Base-by-base conservation (phyloP, 139 green algal species). In the Edaphochlamys debaryana region DNA sequence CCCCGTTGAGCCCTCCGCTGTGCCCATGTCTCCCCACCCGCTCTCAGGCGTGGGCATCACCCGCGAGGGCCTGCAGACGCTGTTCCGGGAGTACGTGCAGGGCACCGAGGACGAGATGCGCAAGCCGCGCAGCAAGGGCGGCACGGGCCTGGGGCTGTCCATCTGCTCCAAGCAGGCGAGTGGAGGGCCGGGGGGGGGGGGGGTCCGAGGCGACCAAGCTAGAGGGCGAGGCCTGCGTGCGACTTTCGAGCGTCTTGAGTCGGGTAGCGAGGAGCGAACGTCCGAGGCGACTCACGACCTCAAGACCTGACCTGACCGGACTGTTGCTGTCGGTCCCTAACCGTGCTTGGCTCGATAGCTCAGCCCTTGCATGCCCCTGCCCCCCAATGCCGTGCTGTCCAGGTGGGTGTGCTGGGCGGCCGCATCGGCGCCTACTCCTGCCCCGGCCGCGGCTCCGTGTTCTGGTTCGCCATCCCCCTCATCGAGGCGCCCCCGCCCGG, bases 391-490 rank as follows among this genome's bases (percentile, higher is more conserved):
- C n/a, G n/a, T n/a, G n/a, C n/a, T n/a, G n/a, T n/a, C 45, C 87
- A 91, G 87, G 94, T 96, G 38, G 88, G 76, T 6, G 94, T 95
- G 79, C 87, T 97, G 71, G 94, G 94, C n/a, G 94, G 94, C 20
- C 78, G 86, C 48, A 94, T 97, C 17, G 94, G 94, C 9, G 94
- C 93, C 11, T 87, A 95, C 75, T 95, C 91, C 29, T 83, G 85
- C 41, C 60, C 74, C 8, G 80, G 52, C 69, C 42, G 70, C 7
- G 94, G 94, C 77, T 92, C 81, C 41, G 90, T 87, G 56, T 97
- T 97, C 83, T 97, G 94, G 94, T 96, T 97, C 85, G 94, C 87
- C 67, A 90, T 96, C 1, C 94, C 93, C 2, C 77, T 96, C 37
- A 63, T 86, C 7, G 32, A 29, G 45, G 41, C 32, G 34, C 11